These are phyloP conservation scores for Trichophyton simii DNA, from an alignment of 2,329 filamentous ascomycete species.

Conservation along the genomic window DNA sequence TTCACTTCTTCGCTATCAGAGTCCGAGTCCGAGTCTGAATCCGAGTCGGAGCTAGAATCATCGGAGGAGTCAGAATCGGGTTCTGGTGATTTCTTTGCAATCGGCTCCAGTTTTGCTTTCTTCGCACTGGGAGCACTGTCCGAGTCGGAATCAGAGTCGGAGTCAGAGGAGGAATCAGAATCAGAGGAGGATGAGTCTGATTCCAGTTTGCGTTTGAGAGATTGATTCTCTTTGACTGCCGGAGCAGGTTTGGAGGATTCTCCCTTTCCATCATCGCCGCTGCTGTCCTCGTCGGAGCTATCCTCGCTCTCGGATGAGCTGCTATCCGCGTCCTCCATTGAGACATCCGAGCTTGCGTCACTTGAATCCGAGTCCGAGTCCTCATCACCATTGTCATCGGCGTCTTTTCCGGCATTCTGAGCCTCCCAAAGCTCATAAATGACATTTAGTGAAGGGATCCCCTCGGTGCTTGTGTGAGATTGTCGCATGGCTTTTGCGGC, in stretches of 20 bases:
- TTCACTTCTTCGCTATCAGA: neutral
- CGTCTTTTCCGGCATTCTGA: constrained; percentile 16
- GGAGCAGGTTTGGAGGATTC: constrained; percentile 17
- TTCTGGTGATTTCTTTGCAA: neutral
- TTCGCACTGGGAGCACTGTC: constrained; percentile 5
- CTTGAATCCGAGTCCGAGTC: constrained; percentile 22
- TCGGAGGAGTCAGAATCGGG: neutral
- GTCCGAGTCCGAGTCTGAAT: neutral
- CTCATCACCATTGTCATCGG: constrained; percentile 20
- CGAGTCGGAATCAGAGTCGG: neutral
- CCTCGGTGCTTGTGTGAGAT: constrained; percentile 5
- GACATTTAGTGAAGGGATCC: constrained; percentile 30
- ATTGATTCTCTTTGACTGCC: constrained; percentile 9
- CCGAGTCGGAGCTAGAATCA: neutral
- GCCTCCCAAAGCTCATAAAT: constrained; percentile 25
- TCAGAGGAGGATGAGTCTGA: constrained; percentile 24
- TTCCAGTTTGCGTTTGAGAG: constrained; percentile 47
- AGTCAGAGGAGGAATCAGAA: constrained; percentile 4
- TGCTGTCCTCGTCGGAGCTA: constrained; percentile 36
- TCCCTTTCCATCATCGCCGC: constrained; percentile 21
- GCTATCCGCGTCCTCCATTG: constrained; percentile 29
- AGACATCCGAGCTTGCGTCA: constrained; percentile 27
- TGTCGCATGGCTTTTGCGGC: constrained; percentile 19
- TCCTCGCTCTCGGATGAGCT: constrained; percentile 37
- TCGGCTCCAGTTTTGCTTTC: constrained; percentile 3